These are phyloP conservation scores for Salpingoeca rosetta DNA, from an alignment of 78 protist species.

Conservation along the genomic window DNA sequence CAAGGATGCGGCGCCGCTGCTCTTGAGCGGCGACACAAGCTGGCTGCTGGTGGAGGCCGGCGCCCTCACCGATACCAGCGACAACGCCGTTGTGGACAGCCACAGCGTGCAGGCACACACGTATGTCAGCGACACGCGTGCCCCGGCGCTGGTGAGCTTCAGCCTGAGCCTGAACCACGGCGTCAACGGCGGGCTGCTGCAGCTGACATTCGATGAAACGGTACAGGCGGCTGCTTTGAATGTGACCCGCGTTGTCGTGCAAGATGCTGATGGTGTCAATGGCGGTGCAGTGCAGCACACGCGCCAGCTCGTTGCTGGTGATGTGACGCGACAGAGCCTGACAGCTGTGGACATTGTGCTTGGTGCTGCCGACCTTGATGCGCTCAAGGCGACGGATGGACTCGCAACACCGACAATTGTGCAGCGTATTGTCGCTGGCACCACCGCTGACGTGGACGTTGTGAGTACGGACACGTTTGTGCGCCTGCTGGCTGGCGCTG, in stretches of 20 bases:
- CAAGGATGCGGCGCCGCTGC: too few relatives aligned
- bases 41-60: neutral
- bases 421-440: too few relatives aligned
- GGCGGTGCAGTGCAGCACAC: neutral
- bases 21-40: too few relatives aligned
- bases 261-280: too few relatives aligned
- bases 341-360: neutral
- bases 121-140: neutral
- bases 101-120: neutral
- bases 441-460: too few relatives aligned
- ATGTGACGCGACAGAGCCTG: too few relatives aligned
- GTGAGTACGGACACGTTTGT: too few relatives aligned
- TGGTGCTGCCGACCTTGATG: neutral
- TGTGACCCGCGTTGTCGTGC: neutral
- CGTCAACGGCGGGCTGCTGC: neutral
- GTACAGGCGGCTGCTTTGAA: neutral
- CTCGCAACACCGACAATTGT: too few relatives aligned
- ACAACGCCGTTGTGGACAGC: neutral
- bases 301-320: neutral
- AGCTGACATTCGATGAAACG: neutral
- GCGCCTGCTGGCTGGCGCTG: too few relatives aligned
- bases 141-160: neutral
- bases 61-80: neutral
- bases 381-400: neutral
- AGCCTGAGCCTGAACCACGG: neutral